Base-by-base conservation (phyloP, 768 basidiomycete genomes). In the Trametes maxima region DNA sequence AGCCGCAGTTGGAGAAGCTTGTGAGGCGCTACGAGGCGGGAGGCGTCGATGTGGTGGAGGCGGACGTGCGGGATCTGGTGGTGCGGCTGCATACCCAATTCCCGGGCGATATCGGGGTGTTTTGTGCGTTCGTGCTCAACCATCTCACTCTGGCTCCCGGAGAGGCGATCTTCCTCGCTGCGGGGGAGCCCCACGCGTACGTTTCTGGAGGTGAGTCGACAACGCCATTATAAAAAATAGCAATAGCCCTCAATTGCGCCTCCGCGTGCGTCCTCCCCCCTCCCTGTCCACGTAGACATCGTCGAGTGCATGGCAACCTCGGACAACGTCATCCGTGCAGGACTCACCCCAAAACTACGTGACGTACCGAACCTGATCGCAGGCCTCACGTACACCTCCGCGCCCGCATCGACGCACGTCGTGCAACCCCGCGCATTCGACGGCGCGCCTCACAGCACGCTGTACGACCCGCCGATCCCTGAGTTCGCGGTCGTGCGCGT, bases 241-340 rank as follows among this genome's bases (percentile, higher is more conserved):
- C 42, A 17, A 33, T 24, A 37, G 16, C 51, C 56, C 33, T 54
- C 16, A 11, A 16, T 11, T 17, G 25, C 28, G 36, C 4, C 6
- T 45, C 4, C 44, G 4, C 19, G 14, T 14, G 42, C 42, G 3
- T 21, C 45, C 12, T 12, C 11, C 28, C 8, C 28, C 4, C 19
- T 17, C 53, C 42, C 42, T 49, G 28, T n/a, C 14, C 3, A 33
- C 42, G 5, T 68, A 96, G 96, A 99, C 71, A 95, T 95, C 74
- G 94, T 98, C 71, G 97, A 98, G 72, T 96, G 94, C 78, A 98
- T 98, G 95, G 96, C 96, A 24, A 95, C 95, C 63, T 95, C 94
- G 0, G 97, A 99, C 78, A 98, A 98, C 73, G 97, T 99, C 74
- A 95, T 99, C 65, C 92, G 97, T 35, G 97, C 97, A 7, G 97